Base-by-base conservation (phyloP, 2,329 filamentous ascomycete species). In the Aspergillus spinulosporus region DNA sequence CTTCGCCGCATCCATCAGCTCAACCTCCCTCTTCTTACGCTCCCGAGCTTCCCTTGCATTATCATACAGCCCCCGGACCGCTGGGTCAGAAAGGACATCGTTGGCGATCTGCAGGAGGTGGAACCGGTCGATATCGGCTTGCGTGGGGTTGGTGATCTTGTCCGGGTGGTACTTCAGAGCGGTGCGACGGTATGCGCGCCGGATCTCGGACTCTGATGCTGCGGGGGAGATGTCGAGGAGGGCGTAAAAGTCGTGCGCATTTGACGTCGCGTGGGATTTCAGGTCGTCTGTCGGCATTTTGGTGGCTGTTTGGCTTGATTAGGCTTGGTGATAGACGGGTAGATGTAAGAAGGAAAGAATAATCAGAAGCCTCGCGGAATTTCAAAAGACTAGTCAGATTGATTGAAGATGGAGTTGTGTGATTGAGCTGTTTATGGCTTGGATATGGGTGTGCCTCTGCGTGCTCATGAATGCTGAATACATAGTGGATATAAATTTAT, bases 141-240 rank as follows among this genome's bases (percentile, higher is more conserved):
- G 74, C 3, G 88, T 90, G 37, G 82, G 78, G 51, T 84, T 85
- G 61, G 87, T 84, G 54, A 92, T 87, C 76, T 97, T 96, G 81
- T 97, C 93, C 1, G 93, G 93, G 73, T 97, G 93, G 78, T 92
- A 91, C 68, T 90, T 91, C n/a, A 96, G 80, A 3, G 91, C 91
- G 31, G 88, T 87, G 66, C 90, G 89, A 57, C 91, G 85, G 80
- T 93, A 97, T 44, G 90, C 91, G 63, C 88, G 86, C 61, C 90
- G 87, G 66, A 96, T 88, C 60, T 92, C 88, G n/a, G 84, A 77
- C 54, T 88, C 87, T 15, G 81, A 76, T 0, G 87, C 84, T 14
- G 86, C 81, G 15, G 85, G 79, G 54, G 85, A 78, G 49, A 94
- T 80, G 54, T 82, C 83, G 12, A 96, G 83, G 28, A 96, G 81